phyloP scores from a whole-genome alignment of 1,284 basidiomycete genomes.

The Cutaneotrichosporon sp. region DNA sequence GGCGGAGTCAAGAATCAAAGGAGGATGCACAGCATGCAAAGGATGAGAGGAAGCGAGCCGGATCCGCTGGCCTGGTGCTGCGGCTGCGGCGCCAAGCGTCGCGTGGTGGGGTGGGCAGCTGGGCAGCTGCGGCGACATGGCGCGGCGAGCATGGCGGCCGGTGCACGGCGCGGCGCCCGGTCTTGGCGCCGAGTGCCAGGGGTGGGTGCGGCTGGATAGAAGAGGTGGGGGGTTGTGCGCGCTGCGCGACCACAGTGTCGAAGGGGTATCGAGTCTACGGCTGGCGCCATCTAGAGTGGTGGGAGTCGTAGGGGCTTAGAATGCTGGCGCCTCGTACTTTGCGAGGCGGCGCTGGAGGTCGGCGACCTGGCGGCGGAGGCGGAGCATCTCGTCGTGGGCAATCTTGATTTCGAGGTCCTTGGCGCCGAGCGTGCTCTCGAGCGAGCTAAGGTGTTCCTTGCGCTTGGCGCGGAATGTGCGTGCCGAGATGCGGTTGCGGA shows the following conservation, averaged over 20 bases:
- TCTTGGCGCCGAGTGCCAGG: background rate
- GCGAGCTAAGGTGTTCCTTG: conserved; percentile 49
- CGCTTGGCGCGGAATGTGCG: conserved; percentile 53
- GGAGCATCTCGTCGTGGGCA: conserved; percentile 44
- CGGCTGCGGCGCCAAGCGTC: no score
- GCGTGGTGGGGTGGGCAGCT: no score
- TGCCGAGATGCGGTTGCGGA: conserved; percentile 52
- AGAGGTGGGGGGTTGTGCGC: background rate
- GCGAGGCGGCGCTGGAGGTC: conserved; percentile 40
- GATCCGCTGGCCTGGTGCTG: background rate
- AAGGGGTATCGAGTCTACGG: background rate
- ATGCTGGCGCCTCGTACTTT: conserved; percentile 31
- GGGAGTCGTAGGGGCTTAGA: background rate
- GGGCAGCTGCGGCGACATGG: no score
- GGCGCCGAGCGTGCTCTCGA: conserved; percentile 43
- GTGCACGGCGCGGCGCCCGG: background rate
- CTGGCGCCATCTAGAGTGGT: background rate
- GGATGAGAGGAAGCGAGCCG: background rate
- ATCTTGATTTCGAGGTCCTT: conserved; percentile 49
- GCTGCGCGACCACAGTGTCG: background rate
- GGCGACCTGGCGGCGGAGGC: conserved; percentile 43
- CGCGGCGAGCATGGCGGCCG: background rate
- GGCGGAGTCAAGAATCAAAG: no score
- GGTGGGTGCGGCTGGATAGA: background rate
- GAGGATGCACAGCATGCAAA: background rate